Evolutionary conservation across 495 filamentous ascomycete species (phyloP).

Genomic region (Daldinia vernicosa): DNA sequence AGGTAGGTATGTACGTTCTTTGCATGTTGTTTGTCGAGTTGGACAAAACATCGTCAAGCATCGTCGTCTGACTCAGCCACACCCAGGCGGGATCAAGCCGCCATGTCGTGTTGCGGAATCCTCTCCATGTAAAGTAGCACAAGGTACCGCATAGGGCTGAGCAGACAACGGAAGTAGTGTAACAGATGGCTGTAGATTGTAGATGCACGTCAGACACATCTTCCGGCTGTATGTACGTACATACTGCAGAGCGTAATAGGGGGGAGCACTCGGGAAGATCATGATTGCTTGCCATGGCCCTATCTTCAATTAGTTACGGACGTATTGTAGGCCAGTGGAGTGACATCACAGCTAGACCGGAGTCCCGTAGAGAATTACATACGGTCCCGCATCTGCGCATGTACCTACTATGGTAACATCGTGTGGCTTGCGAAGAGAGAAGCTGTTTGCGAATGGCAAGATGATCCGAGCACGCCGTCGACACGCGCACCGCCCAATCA

Average conservation of each 20-base stretch:
- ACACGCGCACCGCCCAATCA: slow-evolving; percentile 8
- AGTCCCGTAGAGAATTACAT: slow-evolving; percentile 2
- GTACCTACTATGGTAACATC: slow-evolving; percentile 31
- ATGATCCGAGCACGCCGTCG: slow-evolving; percentile 25
- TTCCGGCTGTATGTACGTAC: slow-evolving; percentile 23
- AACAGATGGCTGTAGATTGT: slow-evolving; percentile 39
- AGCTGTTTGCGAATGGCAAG: slow-evolving; percentile 42
- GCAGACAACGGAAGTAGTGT: slow-evolving; percentile 46
- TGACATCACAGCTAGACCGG: slow-evolving; percentile 22
- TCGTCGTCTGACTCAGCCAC: slow-evolving; percentile 32
- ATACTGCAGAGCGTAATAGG: slow-evolving; percentile 12
- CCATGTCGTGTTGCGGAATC: slow-evolving; percentile 21
- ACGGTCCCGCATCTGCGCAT: slow-evolving; percentile 5
- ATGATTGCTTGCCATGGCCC: slow-evolving; percentile 17
- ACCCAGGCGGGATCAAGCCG: slow-evolving; percentile 24
- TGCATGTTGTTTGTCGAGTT: slow-evolving; percentile 8
- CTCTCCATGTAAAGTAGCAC: slow-evolving; percentile 30
- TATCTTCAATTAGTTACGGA: neutral
- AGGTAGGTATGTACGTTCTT: too few species aligned
- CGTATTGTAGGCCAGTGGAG: slow-evolving; percentile 8
- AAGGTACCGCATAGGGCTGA: slow-evolving; percentile 46
- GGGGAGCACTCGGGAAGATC: slow-evolving; percentile 27
- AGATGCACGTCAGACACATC: slow-evolving; percentile 46
- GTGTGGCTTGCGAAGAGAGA: slow-evolving; percentile 39
- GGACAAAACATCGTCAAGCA: slow-evolving; percentile 7